A percentile compares a stretch with the other conserved stretches of the same genome.
These are phyloP conservation scores for Daedaleopsis nitida DNA, from an alignment of 768 basidiomycete species.

Conservation along the genomic window DNA sequence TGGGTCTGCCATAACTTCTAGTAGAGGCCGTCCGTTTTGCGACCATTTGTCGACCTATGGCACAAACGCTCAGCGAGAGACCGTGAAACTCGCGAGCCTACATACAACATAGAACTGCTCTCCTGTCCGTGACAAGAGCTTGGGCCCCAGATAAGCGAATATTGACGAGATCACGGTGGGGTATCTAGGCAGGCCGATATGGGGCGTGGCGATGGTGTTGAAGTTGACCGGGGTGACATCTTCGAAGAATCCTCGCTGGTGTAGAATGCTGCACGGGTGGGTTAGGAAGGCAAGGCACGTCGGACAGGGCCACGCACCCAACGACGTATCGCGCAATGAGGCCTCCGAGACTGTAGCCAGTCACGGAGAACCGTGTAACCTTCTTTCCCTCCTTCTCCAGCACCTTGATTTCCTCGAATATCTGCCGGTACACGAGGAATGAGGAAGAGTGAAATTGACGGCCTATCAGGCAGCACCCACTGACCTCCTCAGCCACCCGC, in stretches of 20 bases:
- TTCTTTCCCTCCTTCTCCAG: constrained; percentile 53
- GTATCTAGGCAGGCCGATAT: constrained; percentile 72
- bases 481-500: constrained; percentile 77
- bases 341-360: constrained; percentile 83
- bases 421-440: constrained; percentile 36
- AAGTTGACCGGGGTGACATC: constrained; percentile 76
- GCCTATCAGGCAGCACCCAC: constrained; percentile 10
- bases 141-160: constrained; percentile 59
- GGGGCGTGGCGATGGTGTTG: constrained; percentile 81
- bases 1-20: constrained; percentile 83
- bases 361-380: constrained; percentile 71
- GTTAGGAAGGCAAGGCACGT: not conserved
- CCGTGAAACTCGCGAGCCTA: not conserved
- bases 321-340: constrained; percentile 79
- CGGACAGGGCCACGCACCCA: constrained; percentile 44
- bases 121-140: constrained; percentile 75
- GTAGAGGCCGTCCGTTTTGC: constrained; percentile 60
- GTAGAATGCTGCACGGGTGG: constrained; percentile 49
- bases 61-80: not conserved
- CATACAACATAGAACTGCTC: constrained; percentile 47
- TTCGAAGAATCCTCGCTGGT: constrained; percentile 72
- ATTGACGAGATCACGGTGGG: constrained; percentile 59
- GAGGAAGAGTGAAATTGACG: too few relatives aligned
- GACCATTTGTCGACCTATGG: constrained; percentile 65
- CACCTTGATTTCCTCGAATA: constrained; percentile 54